Evolutionary conservation across 2,329 filamentous ascomycete genomes (phyloP).

Genomic region (Fusarium sp.): DNA sequence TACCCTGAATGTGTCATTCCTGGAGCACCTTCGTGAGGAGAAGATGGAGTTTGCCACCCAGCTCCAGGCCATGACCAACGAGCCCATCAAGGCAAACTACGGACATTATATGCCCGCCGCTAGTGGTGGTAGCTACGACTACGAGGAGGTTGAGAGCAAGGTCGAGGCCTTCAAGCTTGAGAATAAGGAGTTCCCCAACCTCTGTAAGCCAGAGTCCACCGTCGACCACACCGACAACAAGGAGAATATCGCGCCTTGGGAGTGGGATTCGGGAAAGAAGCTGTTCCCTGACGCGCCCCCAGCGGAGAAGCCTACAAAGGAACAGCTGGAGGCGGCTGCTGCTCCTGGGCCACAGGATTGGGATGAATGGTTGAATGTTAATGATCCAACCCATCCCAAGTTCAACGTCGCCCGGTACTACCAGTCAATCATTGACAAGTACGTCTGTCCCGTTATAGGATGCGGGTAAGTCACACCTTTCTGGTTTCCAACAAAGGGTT

Average conservation of each 20-base stretch:
- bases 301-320: conserved; percentile 27
- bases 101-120: conserved; percentile 39
- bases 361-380: conserved; percentile 37
- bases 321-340: conserved; percentile 31
- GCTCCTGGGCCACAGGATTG: conserved; percentile 20
- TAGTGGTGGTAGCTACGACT: neutral
- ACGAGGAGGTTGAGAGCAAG: neutral
- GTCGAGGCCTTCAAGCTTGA: conserved; percentile 12
- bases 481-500: too few relatives aligned
- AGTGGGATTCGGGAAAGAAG: neutral
- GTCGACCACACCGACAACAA: conserved; percentile 26
- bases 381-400: conserved; percentile 59
- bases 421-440: conserved; percentile 56
- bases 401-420: conserved; percentile 63
- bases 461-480: conserved; percentile 60
- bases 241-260: conserved; percentile 24
- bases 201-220: conserved; percentile 8
- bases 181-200: conserved; percentile 31
- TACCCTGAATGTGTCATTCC: conserved; percentile 46
- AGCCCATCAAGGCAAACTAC: conserved; percentile 47
- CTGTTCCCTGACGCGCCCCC: conserved; percentile 40
- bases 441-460: conserved; percentile 62
- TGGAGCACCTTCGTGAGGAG: conserved; percentile 51
- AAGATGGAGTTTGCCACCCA: conserved; percentile 51
- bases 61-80: conserved; percentile 42